phyloP scores from a whole-genome alignment of 1,284 basidiomycete species.

The Erythrobasidium hasegawianum region DNA sequence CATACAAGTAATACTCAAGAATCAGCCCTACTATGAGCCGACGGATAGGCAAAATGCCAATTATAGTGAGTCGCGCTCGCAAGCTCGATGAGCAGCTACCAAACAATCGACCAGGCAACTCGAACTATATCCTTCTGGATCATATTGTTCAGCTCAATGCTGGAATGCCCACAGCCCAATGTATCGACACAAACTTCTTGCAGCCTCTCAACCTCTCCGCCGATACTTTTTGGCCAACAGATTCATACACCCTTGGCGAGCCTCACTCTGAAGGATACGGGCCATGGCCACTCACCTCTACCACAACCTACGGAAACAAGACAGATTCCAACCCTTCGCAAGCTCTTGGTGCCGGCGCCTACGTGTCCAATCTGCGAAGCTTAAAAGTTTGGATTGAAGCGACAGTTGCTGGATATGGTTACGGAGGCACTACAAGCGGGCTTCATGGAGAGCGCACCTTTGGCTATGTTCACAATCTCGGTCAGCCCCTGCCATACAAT shows the following conservation, averaged over 20 bases:
- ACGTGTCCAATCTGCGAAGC: conserved; percentile 1
- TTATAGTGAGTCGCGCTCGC: background rate
- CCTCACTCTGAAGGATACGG: background rate
- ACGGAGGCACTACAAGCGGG: background rate
- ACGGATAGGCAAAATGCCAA: background rate
- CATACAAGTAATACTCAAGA: background rate
- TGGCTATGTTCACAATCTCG: background rate
- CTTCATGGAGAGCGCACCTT: background rate
- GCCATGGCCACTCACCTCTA: background rate
- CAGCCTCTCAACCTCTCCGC: background rate
- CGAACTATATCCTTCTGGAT: conserved; percentile 1
- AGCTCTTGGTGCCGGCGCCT: background rate
- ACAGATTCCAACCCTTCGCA: background rate
- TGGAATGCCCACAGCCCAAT: background rate
- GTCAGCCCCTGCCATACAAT: background rate
- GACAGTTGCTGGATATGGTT: background rate
- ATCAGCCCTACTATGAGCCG: background rate
- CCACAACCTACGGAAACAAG: conserved; percentile 2
- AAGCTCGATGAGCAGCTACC: too few species aligned
- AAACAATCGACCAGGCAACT: background rate
- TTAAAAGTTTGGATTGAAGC: background rate
- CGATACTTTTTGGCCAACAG: background rate
- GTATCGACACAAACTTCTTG: conserved; percentile 2
- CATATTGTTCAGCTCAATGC: background rate
- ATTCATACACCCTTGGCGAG: background rate